phyloP scores from a whole-genome alignment of 2,329 filamentous ascomycete species.

The Alternaria infectoria region DNA sequence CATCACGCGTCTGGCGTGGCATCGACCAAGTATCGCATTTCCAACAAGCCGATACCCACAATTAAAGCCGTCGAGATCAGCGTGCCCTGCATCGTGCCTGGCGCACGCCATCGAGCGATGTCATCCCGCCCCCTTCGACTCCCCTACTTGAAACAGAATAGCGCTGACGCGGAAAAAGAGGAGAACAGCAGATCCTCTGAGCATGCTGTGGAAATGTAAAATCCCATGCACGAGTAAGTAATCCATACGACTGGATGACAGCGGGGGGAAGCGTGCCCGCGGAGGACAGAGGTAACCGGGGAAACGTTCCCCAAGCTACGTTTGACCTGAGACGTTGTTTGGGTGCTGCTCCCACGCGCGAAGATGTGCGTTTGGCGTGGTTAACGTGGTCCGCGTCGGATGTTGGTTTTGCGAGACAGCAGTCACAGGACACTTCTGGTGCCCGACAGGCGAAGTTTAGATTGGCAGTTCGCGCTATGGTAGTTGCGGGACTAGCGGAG shows the following conservation, averaged over 20 bases:
- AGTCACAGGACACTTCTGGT: background rate
- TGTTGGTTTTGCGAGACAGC: background rate
- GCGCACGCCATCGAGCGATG: constrained; percentile 9
- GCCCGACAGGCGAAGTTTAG: background rate
- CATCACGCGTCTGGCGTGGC: background rate
- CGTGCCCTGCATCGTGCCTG: constrained; percentile 1
- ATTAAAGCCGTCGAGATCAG: background rate
- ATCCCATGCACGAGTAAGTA: background rate
- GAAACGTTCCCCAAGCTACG: background rate
- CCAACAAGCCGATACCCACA: constrained; percentile 7
- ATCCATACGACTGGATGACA: background rate
- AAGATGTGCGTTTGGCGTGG: background rate
- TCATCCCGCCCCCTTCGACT: background rate
- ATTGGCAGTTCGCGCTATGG: background rate
- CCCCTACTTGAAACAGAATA: background rate
- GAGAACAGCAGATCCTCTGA: background rate
- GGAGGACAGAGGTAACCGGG: background rate
- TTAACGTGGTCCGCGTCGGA: background rate
- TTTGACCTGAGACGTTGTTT: background rate
- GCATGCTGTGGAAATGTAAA: background rate
- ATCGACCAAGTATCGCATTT: constrained; percentile 1
- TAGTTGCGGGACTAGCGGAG: background rate
- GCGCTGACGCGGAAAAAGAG: background rate
- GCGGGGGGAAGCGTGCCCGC: background rate
- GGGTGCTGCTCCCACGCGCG: background rate